These are phyloP conservation scores for Zizania latifolia DNA, from an alignment of 176 grass and related monocot genomes.

Conservation along the genomic window DNA sequence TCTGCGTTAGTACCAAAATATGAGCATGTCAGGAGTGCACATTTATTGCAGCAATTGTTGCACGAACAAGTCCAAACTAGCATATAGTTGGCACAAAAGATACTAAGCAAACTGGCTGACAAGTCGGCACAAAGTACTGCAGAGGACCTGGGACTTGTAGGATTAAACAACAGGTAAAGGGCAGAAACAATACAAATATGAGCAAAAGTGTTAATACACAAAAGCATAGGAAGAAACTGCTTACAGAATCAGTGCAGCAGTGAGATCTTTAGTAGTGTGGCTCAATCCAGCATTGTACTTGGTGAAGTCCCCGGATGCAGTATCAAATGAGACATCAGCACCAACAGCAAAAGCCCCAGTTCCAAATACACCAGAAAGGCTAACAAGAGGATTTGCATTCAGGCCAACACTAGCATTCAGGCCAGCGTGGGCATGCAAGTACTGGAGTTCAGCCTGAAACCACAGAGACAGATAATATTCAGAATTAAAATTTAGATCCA, in stretches of 20 bases:
- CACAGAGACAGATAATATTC: not conserved
- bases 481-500: not conserved
- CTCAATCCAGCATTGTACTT: conserved; percentile 74
- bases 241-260: conserved; percentile 58
- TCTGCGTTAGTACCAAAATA: not conserved
- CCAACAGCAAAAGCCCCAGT: conserved; percentile 54
- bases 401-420: conserved; percentile 54
- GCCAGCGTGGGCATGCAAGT: conserved; percentile 67
- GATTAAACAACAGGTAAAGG: not conserved
- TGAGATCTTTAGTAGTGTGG: conserved; percentile 38
- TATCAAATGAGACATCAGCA: conserved; percentile 62
- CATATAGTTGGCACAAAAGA: not conserved
- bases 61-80: not conserved
- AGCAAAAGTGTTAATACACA: not conserved
- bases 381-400: conserved; percentile 63
- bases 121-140: not conserved
- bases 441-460: conserved; percentile 68
- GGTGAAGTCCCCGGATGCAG: conserved; percentile 53
- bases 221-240: conserved; percentile 21
- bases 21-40: not conserved
- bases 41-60: not conserved
- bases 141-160: not conserved
- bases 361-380: conserved; percentile 57
- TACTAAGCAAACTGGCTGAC: not conserved
- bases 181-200: not conserved